Evolutionary conservation across 768 basidiomycete species (phyloP).

Genomic region (Suillus paluster): DNA sequence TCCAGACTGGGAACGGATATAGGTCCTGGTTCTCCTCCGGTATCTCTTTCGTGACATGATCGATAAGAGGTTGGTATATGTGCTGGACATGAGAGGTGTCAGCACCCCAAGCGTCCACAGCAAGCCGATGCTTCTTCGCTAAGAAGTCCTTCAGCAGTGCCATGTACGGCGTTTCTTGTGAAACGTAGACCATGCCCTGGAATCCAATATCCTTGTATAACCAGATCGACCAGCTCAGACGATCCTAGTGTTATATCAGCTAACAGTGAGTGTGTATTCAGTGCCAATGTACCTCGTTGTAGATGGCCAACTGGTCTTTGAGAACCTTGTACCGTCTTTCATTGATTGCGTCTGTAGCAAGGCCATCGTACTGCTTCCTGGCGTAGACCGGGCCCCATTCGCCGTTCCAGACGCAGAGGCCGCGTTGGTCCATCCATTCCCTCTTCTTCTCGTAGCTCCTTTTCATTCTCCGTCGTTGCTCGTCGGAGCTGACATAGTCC

Average conservation of each 20-base stretch:
- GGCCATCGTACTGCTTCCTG: conserved; percentile 60
- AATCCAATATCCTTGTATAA: conserved; percentile 87
- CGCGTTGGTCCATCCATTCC: conserved; percentile 73
- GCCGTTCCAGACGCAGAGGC: conserved; percentile 77
- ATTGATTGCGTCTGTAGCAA: conserved; percentile 68
- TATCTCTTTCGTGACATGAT: conserved; percentile 63
- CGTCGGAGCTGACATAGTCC: conserved; percentile 54
- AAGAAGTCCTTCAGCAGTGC: conserved; percentile 69
- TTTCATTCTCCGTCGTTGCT: conserved; percentile 54
- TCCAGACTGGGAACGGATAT: conserved; percentile 71
- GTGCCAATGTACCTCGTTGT: conserved; percentile 51
- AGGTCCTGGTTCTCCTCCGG: conserved; percentile 54
- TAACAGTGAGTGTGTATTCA: not conserved
- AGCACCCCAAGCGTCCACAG: conserved; percentile 79
- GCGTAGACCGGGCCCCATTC: conserved; percentile 88
- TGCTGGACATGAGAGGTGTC: conserved; percentile 59
- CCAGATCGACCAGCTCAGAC: conserved; percentile 85
- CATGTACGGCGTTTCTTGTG: conserved; percentile 73
- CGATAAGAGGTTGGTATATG: conserved; percentile 67
- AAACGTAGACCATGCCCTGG: conserved; percentile 82
- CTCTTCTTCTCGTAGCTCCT: conserved; percentile 74
- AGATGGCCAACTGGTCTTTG: conserved; percentile 74
- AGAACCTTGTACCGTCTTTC: conserved; percentile 65
- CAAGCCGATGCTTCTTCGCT: conserved; percentile 77
- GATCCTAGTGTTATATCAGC: conserved; percentile 45